Conservation (phyloP, 345 rosid species). For the Aquilaria sinensis region DNA sequence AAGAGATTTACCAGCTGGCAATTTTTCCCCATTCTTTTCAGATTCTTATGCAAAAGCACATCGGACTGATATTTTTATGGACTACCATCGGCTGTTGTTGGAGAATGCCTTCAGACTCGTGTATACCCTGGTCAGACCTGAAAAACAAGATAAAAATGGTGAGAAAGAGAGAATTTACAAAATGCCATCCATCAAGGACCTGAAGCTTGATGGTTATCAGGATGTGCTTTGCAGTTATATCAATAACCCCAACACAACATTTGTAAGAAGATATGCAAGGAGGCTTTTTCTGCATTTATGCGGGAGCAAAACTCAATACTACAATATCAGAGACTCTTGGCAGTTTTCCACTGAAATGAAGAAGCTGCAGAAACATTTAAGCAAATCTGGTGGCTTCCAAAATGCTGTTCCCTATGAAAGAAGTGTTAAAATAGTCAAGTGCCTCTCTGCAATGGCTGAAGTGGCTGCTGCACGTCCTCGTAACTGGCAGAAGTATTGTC, state of each 20-base stretch:
- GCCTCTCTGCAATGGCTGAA: slow-evolving; percentile 89
- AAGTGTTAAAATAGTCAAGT: slow-evolving; percentile 90
- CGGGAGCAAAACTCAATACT: slow-evolving; percentile 96
- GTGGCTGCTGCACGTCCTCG: slow-evolving; percentile 92
- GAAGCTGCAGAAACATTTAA: slow-evolving; percentile 73
- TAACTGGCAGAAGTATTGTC: slow-evolving; percentile 98
- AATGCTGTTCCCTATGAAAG: slow-evolving; percentile 78
- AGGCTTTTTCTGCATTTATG: slow-evolving; percentile 94
- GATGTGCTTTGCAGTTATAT: slow-evolving; percentile 96
- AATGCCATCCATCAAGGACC: slow-evolving; percentile 57
- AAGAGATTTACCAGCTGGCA: slow-evolving; percentile 91
- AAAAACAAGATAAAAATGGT: slow-evolving; percentile 89
- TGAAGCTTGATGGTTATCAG: slow-evolving; percentile 94
- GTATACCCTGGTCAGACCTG: slow-evolving; percentile 94
- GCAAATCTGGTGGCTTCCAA: slow-evolving; percentile 89
- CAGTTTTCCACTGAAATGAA: slow-evolving; percentile 90
- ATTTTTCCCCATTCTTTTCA: slow-evolving; percentile 95
- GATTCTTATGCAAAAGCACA: slow-evolving; percentile 96
- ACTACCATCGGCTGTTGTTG: slow-evolving; percentile 81
- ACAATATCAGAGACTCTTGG: slow-evolving; percentile 93
- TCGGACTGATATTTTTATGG: slow-evolving; percentile 75
- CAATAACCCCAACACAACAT: slow-evolving; percentile 89
- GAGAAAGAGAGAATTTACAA: slow-evolving; percentile 79
- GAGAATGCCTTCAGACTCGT: slow-evolving; percentile 93
- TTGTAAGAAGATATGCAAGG: slow-evolving; percentile 96